Conservation (phyloP, 2,329 filamentous ascomycete genomes). For the Botrytis fabae region DNA sequence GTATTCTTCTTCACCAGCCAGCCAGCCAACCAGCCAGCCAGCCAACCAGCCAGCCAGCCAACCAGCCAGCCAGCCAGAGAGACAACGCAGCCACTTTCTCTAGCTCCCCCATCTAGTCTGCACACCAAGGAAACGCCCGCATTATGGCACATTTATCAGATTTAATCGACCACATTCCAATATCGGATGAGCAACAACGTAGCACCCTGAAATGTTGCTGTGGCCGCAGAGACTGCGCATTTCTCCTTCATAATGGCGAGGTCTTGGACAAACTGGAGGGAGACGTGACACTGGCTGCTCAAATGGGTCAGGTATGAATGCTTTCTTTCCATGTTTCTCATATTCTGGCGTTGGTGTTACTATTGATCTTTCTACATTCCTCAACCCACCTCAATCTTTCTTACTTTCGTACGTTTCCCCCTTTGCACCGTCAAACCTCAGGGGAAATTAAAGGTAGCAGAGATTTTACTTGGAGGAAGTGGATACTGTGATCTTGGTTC, state of each 20-base stretch:
- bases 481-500: conserved; percentile 12
- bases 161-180: conserved; percentile 34
- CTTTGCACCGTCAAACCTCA: neutral
- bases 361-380: conserved; percentile 20
- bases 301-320: conserved; percentile 83
- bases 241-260: conserved; percentile 76
- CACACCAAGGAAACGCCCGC: conserved; percentile 7
- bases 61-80: neutral
- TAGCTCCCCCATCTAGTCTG: neutral
- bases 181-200: conserved; percentile 17
- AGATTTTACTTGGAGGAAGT: conserved; percentile 13
- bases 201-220: conserved; percentile 73
- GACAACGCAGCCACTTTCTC: conserved; percentile 11
- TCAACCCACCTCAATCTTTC: neutral
- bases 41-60: neutral
- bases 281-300: conserved; percentile 82
- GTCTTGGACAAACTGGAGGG: conserved; percentile 80
- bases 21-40: neutral
- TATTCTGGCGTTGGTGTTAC: conserved; percentile 27
- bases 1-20: neutral
- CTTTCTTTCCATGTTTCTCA: conserved; percentile 22
- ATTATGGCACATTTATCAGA: conserved; percentile 15
- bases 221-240: conserved; percentile 74
- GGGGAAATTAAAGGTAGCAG: conserved; percentile 19
- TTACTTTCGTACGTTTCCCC: neutral